Conservation (phyloP, 139 green algal species). For the Closterium sp. region DNA sequence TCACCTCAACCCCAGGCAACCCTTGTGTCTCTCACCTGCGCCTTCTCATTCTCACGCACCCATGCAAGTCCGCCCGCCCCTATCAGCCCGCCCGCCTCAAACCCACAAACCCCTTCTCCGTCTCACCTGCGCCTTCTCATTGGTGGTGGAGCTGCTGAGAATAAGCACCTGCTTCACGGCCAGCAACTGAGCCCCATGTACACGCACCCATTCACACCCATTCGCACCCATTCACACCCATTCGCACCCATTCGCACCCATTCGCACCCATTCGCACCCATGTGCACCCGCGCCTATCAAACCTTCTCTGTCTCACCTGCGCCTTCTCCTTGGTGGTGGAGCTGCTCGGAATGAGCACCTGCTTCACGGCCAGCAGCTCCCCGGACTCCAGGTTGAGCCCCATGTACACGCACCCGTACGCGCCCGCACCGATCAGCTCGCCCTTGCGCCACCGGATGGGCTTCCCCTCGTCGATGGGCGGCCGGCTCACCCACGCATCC, state of each 20-base stretch:
- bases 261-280: too few species aligned
- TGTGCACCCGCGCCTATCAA: conserved; percentile 89
- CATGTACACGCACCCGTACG: conserved; percentile 87
- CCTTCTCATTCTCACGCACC: too few species aligned
- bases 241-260: too few species aligned
- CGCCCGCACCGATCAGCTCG: conserved; percentile 85
- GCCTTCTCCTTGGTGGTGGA: too few species aligned
- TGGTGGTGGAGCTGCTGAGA: not conserved
- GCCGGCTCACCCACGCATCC: not conserved
- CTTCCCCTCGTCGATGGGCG: not conserved
- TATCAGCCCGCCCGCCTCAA: too few species aligned
- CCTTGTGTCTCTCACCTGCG: too few species aligned
- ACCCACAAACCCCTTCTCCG: too few species aligned
- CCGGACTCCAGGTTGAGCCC: conserved; percentile 86
- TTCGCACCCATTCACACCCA: too few species aligned
- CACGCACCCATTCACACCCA: conserved; percentile 80
- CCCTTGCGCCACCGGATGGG: conserved; percentile 73
- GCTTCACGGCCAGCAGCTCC: conserved; percentile 93
- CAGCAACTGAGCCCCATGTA: conserved; percentile 76
- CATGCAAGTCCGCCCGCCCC: too few species aligned
- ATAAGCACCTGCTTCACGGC: not conserved
- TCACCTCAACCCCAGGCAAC: too few species aligned
- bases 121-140: not conserved
- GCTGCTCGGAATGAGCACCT: conserved; percentile 57
- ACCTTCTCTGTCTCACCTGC: conserved; percentile 53